Percentiles rank a stretch among this genome's conserved stretches.
phyloP scores from a whole-genome alignment of 1,284 basidiomycete species.

The Marasmius sp. region DNA sequence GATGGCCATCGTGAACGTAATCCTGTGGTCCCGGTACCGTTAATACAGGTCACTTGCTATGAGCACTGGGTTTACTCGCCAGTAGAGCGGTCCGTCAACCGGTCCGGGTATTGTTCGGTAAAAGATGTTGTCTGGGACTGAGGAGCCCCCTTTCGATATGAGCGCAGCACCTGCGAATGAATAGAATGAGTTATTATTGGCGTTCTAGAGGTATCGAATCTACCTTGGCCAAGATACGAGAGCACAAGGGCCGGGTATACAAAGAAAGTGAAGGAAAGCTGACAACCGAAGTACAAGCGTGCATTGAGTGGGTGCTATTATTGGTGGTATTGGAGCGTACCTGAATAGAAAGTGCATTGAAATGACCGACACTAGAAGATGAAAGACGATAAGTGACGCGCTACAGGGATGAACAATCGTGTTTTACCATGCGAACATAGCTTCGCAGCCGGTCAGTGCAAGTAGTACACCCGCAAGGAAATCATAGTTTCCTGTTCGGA shows the following conservation, averaged over 20 bases:
- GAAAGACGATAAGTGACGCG: background rate
- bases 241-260: conserved; percentile 65
- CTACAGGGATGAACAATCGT: background rate
- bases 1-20: conserved; percentile 61
- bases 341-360: conserved; percentile 56
- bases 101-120: conserved; percentile 64
- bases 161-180: conserved; percentile 48
- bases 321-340: conserved; percentile 22
- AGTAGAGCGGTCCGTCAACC: conserved; percentile 51
- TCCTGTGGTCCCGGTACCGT: conserved; percentile 34
- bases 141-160: conserved; percentile 43
- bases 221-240: conserved; percentile 61
- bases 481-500: conserved; percentile 61
- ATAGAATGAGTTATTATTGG: background rate
- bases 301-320: background rate
- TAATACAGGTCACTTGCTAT: background rate
- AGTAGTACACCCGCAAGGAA: conserved; percentile 64
- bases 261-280: conserved; percentile 51
- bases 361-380: conserved; percentile 59
- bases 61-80: conserved; percentile 29
- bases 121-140: conserved; percentile 56
- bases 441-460: conserved; percentile 66
- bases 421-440: conserved; percentile 62
- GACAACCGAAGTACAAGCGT: conserved; percentile 1
- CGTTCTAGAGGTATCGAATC: background rate